A percentile compares a stretch with the other conserved stretches of the same genome.
Conservation (phyloP, 768 basidiomycete genomes). For the Boletus reticuloceps region DNA sequence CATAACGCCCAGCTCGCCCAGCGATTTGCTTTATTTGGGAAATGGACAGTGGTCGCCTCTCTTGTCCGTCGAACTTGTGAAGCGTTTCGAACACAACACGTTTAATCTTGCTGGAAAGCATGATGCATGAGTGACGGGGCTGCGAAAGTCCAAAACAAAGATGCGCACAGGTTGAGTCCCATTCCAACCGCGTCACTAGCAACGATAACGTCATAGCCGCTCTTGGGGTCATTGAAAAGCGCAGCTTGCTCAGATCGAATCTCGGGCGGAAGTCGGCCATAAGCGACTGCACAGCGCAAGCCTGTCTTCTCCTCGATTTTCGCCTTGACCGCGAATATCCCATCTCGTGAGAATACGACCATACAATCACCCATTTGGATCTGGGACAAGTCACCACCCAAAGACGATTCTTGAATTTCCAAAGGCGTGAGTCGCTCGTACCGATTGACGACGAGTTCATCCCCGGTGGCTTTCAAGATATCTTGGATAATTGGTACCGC, state of each 20-base stretch:
- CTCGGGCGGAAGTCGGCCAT: constrained; percentile 91
- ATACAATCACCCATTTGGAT: constrained; percentile 86
- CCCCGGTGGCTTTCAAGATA: constrained; percentile 74
- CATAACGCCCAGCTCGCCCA: constrained; percentile 89
- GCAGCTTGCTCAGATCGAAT: constrained; percentile 88
- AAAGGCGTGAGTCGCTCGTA: constrained; percentile 90
- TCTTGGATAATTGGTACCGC: constrained; percentile 76
- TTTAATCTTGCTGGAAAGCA: constrained; percentile 73
- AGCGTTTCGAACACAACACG: constrained; percentile 77
- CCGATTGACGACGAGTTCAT: constrained; percentile 74
- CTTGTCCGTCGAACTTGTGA: constrained; percentile 59
- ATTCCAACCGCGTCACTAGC: constrained; percentile 96
- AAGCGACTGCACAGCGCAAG: constrained; percentile 86
- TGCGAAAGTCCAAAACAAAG: neutral
- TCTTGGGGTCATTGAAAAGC: constrained; percentile 82
- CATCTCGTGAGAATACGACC: constrained; percentile 76
- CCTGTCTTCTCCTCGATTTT: constrained; percentile 68
- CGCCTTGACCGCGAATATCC: constrained; percentile 77
- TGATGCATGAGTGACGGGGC: neutral
- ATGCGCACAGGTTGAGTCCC: constrained; percentile 90
- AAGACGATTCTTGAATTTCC: constrained; percentile 57
- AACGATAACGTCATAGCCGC: constrained; percentile 85
- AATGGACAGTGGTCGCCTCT: constrained; percentile 47
- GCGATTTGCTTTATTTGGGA: constrained; percentile 94
- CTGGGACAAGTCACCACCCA: constrained; percentile 57